Evolutionary conservation across 345 rosid genomes (phyloP), one percentile per base, ranked within the genome.

Genomic region (Syzygium aqueum): DNA sequence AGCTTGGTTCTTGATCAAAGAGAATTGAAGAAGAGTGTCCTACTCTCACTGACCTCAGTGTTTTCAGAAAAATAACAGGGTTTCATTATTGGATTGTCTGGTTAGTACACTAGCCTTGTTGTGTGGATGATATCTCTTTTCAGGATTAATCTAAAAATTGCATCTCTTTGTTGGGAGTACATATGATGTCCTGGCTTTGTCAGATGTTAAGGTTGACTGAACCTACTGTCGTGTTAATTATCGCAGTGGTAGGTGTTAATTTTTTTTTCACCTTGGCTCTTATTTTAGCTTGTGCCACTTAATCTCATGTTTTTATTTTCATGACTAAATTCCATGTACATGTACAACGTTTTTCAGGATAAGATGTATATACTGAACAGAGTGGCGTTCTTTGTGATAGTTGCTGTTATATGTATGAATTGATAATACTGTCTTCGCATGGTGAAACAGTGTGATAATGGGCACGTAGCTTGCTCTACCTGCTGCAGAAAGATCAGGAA

Each of bases 391-490:
- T 33, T 67, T 33, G 80, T 30, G 78, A 67, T 67, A 9, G 78
- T 67, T 8, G 80, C 25, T 2, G 25, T 9, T 33, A 22, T 53
- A 30, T 67, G 80, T 8, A 6, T 67, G 80, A 8, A 67, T 46
- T 67, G 13, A 67, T 33, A 67, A 17, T 33, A 9, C 25, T 80
- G 84, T 86, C 33, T 46, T 84, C 80, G 30, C 33, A 87, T 87
- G 88, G 82, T 86, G 85, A 67, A 67, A 84, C 89, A 95, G 96
- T 95, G 96, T 89, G 94, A 92, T 33, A 94, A 94, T 89, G 96
- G 97, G 40, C 97, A 95, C 85, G 57, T 92, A 53, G 94, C 95
- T 50, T 95, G 96, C 89, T 67, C 92, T 77, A 37, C 80, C 51
- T 95, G 97, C 91, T 92, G 96, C 91, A 23, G 8, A 43, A 90